These are phyloP conservation scores for Yamadazyma diddensiae DNA, from an alignment of 1,139 yeast species.

Conservation along the genomic window DNA sequence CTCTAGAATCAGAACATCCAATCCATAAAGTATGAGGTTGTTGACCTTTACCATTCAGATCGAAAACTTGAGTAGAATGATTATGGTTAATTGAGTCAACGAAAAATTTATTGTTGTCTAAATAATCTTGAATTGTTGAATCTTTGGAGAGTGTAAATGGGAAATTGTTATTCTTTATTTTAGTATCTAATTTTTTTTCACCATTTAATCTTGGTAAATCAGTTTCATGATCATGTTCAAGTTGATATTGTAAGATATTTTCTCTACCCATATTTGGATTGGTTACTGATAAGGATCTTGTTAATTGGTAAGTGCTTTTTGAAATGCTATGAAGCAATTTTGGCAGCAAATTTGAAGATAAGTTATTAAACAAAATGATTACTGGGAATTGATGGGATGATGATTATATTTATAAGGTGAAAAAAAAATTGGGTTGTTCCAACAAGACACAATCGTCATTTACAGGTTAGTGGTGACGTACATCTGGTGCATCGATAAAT, in stretches of 20 bases:
- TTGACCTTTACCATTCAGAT: slow-evolving; percentile 79
- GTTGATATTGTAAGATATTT: slow-evolving; percentile 40
- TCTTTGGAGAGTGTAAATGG: slow-evolving; percentile 58
- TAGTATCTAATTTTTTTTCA: slow-evolving; percentile 9
- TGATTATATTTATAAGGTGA: too few species aligned
- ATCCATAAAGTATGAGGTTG: slow-evolving; percentile 93
- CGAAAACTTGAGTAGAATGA: slow-evolving; percentile 63
- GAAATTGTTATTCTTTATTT: slow-evolving; percentile 21
- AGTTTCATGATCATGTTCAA: slow-evolving; percentile 41
- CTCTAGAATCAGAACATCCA: slow-evolving; percentile 94
- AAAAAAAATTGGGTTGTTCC: not conserved
- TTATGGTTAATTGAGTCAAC: slow-evolving; percentile 57
- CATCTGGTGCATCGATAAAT: too few species aligned
- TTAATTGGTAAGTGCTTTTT: too few species aligned
- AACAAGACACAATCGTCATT: too few species aligned
- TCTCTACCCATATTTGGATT: slow-evolving; percentile 39
- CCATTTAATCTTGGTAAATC: slow-evolving; percentile 21
- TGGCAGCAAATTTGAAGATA: too few species aligned
- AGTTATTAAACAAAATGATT: not conserved
- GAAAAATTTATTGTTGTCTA: slow-evolving; percentile 66
- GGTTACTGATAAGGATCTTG: slow-evolving; percentile 5
- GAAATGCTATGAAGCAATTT: too few species aligned
- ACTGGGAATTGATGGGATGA: not conserved
- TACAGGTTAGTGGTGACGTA: too few species aligned
- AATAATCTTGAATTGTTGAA: slow-evolving; percentile 61